Conservation (phyloP, 23 red algal species). For the Agarophyton chilense region DNA sequence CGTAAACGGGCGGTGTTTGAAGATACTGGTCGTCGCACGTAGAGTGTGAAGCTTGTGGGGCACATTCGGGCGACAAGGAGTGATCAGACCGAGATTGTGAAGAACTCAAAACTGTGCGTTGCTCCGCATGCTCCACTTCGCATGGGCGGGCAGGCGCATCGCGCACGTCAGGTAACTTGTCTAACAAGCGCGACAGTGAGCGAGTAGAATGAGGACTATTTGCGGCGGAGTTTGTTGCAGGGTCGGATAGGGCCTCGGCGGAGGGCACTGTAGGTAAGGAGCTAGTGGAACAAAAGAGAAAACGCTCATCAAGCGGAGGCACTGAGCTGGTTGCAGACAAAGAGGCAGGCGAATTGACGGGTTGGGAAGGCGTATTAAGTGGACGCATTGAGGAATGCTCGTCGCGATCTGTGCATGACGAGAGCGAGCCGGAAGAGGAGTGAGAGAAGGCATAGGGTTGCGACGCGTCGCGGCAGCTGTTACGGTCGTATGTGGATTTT, state of each 20-base stretch:
- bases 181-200: background rate
- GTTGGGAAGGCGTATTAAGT: background rate
- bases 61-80: background rate
- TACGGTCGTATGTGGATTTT: background rate
- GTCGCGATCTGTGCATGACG: background rate
- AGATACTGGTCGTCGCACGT: background rate
- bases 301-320: background rate
- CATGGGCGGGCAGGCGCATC: background rate
- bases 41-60: background rate
- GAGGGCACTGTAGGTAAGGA: background rate
- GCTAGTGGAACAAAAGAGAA: background rate
- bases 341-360: background rate
- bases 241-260: background rate
- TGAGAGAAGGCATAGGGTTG: background rate
- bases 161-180: background rate
- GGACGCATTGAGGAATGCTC: background rate
- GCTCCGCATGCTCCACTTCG: background rate
- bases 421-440: background rate
- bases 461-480: background rate
- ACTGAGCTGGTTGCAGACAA: background rate
- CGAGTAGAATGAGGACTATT: background rate
- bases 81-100: background rate
- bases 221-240: background rate
- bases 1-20: too few relatives aligned
- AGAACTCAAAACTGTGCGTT: background rate